A percentile compares a stretch with the other conserved stretches of the same genome.
Evolutionary conservation across 2,329 filamentous ascomycete species (phyloP).

Genomic region (Iodosphaeria phyllophila): DNA sequence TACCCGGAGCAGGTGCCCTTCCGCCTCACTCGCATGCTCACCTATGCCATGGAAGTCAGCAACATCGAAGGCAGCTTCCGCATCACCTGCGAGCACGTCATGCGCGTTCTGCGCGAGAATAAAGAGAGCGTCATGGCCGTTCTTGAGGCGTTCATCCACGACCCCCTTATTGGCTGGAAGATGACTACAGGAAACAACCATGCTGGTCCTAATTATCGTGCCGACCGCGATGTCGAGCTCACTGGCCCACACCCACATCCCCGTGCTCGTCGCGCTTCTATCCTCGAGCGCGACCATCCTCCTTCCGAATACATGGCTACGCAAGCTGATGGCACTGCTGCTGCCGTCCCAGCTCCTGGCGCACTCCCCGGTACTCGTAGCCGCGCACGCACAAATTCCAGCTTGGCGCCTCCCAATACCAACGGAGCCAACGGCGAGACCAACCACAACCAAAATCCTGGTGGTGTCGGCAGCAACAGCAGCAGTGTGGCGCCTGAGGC

Average conservation of each 20-base stretch:
- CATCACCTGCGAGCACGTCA: constrained; percentile 95
- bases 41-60: constrained; percentile 98
- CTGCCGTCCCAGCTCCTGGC: too few species aligned
- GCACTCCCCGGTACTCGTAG: constrained; percentile 28
- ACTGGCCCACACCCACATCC: constrained; percentile 25
- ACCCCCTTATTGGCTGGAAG: constrained; percentile 96
- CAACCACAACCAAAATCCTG: too few species aligned
- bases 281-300: constrained; percentile 43
- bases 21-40: constrained; percentile 95
- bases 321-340: constrained; percentile 12
- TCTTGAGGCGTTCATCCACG: constrained; percentile 98
- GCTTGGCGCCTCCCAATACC: constrained; percentile 15
- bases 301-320: constrained; percentile 38
- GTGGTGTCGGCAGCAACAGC: constrained; percentile 19
- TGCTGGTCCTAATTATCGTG: constrained; percentile 46
- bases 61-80: constrained; percentile 98
- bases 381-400: constrained; percentile 41
- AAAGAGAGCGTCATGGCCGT: constrained; percentile 99
- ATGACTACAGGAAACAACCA: constrained; percentile 48
- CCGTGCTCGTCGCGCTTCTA: constrained; percentile 46
- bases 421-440: constrained; percentile 17
- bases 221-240: constrained; percentile 29
- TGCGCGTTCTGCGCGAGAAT: constrained; percentile 89
- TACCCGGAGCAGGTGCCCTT: constrained; percentile 96
- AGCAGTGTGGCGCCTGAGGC: too few species aligned